These are phyloP conservation scores for Schwanniomyces etchellsii DNA, from an alignment of 1,139 yeast genomes.

Conservation along the genomic window DNA sequence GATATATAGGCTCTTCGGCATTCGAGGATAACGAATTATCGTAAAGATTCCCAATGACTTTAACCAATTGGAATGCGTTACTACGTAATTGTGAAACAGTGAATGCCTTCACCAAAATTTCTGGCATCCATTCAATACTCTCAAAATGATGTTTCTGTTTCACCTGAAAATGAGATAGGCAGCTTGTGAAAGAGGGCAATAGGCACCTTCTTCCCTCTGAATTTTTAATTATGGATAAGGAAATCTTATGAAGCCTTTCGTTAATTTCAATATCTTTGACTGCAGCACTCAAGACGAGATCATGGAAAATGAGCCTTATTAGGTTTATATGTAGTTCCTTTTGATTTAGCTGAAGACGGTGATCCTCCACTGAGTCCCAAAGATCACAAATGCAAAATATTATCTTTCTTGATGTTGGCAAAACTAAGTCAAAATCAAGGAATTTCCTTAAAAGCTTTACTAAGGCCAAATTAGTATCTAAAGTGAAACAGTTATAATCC, in stretches of 20 bases:
- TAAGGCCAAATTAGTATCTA: slow-evolving; percentile 20
- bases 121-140: slow-evolving; percentile 46
- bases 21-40: slow-evolving; percentile 30
- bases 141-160: slow-evolving; percentile 26
- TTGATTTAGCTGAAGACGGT: slow-evolving; percentile 62
- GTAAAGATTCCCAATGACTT: slow-evolving; percentile 45
- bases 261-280: slow-evolving; percentile 17
- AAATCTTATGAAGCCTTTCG: slow-evolving; percentile 19
- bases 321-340: slow-evolving; percentile 54
- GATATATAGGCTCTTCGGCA: slow-evolving; percentile 33
- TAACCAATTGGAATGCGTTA: slow-evolving; percentile 57
- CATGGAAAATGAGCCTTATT: slow-evolving; percentile 39
- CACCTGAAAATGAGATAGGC: slow-evolving; percentile 38
- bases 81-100: slow-evolving; percentile 50
- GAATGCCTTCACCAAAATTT: slow-evolving; percentile 42
- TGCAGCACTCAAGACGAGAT: slow-evolving; percentile 15
- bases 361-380: slow-evolving; percentile 58
- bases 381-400: slow-evolving; percentile 32
- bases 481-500: slow-evolving; percentile 19
- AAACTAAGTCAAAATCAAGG: slow-evolving; percentile 4
- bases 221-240: slow-evolving; percentile 40
- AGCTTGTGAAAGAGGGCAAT: slow-evolving; percentile 51
- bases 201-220: slow-evolving; percentile 66
- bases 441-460: slow-evolving; percentile 11
- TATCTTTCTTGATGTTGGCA: slow-evolving; percentile 10